These are phyloP conservation scores for Ceratocystis papillata DNA, from an alignment of 2,329 filamentous ascomycete genomes.

Conservation along the genomic window DNA sequence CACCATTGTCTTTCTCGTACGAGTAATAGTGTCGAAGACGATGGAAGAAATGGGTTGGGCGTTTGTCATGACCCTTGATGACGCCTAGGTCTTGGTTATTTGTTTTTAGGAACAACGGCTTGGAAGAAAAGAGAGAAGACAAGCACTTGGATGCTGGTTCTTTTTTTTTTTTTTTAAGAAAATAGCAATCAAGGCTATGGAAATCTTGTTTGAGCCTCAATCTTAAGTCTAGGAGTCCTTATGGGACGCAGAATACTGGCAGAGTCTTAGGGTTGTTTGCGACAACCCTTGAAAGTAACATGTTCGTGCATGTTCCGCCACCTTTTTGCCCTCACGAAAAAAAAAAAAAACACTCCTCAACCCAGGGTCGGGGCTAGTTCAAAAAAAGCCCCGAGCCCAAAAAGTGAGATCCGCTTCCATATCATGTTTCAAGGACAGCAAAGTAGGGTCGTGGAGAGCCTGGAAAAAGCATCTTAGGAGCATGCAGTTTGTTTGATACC, in stretches of 20 bases:
- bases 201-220: neutral
- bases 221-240: neutral
- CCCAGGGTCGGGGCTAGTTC: neutral
- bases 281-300: neutral
- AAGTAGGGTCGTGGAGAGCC: neutral
- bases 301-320: neutral
- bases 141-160: too few species aligned
- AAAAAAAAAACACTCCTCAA: neutral
- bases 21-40: constrained; percentile 8
- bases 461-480: neutral
- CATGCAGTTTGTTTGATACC: neutral
- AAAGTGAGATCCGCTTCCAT: neutral
- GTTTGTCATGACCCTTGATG: neutral
- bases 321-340: neutral
- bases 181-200: neutral
- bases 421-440: neutral
- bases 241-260: neutral
- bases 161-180: too few species aligned
- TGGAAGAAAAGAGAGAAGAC: too few species aligned
- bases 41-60: constrained; percentile 1
- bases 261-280: neutral
- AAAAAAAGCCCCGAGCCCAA: neutral
- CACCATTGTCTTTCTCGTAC: neutral
- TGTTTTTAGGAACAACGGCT: too few species aligned
- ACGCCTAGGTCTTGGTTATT: too few species aligned